Base-by-base conservation (phyloP, 805 yeast genomes). In the Wickerhamiella parazyma region DNA sequence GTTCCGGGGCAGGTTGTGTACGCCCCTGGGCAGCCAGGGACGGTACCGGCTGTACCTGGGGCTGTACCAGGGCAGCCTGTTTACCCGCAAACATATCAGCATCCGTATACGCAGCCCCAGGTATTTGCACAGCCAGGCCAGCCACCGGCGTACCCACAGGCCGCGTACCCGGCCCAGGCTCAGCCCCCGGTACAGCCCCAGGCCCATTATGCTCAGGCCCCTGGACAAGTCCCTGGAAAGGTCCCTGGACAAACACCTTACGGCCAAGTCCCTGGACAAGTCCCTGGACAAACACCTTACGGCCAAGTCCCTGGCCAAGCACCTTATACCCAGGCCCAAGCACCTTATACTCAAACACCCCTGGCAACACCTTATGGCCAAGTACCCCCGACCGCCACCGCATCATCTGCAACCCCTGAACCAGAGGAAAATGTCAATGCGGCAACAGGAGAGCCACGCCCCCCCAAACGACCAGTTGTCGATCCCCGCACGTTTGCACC, bases 401-500 rank as follows among this genome's bases (percentile, higher is more conserved):
- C n/a, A n/a, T n/a, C n/a, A n/a, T n/a, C n/a, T n/a, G n/a, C n/a
- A n/a, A n/a, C n/a, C n/a, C 24, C 38, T 11, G 25, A 7, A 6
- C 20, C 36, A 3, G 26, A 24, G 12, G 26, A 24, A n/a, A 36
- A 20, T 11, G 29, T 16, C 33, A 17, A 21, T 38, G 33, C 35
- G 12, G 41, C 38, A 2, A 19, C 38, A 18, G 40, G 19, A n/a
- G 26, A 25, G 14, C 35, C 34, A 12, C 42, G 10, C 20, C 46
- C 49, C 7, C 38, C 44, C 36, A 45, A 44, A 33, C 45, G 52
- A 7, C 50, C 53, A 0, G 29, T 52, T 19, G 53, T 55, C 2
- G 55, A 53, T 24, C 55, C 59, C 1, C 26, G 45, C 18, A 35
- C 53, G 6, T 56, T 54, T 42, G 52, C 58, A 3, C 57, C 59